Conservation (phyloP, 441 rosid genomes). For the Aleurites moluccanus region DNA sequence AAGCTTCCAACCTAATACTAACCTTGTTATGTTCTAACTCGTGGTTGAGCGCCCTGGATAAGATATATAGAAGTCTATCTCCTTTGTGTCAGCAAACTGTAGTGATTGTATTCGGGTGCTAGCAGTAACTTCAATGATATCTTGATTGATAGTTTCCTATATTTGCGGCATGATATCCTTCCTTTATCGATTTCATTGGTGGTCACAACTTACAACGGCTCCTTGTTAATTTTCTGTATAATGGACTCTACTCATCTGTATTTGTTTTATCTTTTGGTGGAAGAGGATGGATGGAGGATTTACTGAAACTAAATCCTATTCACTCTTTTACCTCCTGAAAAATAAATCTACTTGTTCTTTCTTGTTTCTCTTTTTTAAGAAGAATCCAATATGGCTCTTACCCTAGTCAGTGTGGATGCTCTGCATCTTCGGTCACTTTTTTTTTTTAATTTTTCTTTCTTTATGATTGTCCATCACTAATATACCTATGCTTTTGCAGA, state of each 20-base stretch:
- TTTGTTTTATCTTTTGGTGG: neutral
- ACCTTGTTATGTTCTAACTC: neutral
- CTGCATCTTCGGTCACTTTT: neutral
- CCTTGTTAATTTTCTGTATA: neutral
- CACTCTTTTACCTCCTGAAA: neutral
- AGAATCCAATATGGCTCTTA: neutral
- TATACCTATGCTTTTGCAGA: conserved; percentile 52
- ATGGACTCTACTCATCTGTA: neutral
- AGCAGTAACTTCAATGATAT: neutral
- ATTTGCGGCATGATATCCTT: neutral
- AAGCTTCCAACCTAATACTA: neutral
- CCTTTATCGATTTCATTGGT: neutral
- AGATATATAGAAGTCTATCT: neutral
- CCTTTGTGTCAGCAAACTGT: neutral
- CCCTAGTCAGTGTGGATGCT: neutral
- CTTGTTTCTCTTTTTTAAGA: neutral
- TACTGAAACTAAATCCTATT: neutral
- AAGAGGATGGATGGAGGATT: neutral
- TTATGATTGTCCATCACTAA: conserved; percentile 15
- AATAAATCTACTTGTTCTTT: neutral
- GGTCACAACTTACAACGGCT: neutral
- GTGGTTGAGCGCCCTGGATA: neutral
- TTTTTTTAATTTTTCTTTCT: neutral
- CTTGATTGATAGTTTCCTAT: neutral
- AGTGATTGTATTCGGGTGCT: neutral